phyloP scores from a whole-genome alignment of 2,329 filamentous ascomycete species.

The Nannizziopsis barbatae region DNA sequence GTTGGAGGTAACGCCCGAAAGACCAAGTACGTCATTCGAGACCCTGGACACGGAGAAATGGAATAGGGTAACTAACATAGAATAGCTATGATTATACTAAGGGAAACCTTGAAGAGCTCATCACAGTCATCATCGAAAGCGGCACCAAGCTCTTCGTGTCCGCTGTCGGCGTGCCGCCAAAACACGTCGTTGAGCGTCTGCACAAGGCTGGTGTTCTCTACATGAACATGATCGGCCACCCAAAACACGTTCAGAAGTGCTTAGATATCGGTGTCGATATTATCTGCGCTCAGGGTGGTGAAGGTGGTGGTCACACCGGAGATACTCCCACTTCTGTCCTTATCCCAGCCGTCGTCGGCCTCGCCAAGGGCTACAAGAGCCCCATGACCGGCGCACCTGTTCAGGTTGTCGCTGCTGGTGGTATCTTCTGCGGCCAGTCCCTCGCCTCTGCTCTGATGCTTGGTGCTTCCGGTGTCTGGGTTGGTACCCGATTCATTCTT shows the following conservation, averaged over 20 bases:
- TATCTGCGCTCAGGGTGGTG: slow-evolving; percentile 96
- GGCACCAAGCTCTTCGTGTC: slow-evolving; percentile 91
- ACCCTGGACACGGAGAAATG: neutral
- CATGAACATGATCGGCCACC: slow-evolving; percentile 99
- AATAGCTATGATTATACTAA: slow-evolving; percentile 97
- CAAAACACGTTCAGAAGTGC: slow-evolving; percentile 97
- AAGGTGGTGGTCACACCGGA: slow-evolving; percentile 93
- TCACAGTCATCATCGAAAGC: slow-evolving; percentile 86
- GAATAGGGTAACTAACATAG: slow-evolving; percentile 10
- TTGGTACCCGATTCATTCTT: slow-evolving; percentile 91
- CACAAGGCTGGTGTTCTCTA: slow-evolving; percentile 81
- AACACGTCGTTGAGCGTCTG: slow-evolving; percentile 75
- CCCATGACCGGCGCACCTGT: slow-evolving; percentile 79
- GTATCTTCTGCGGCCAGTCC: slow-evolving; percentile 84
- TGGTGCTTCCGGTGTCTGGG: slow-evolving; percentile 86
- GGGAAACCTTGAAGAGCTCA: slow-evolving; percentile 84
- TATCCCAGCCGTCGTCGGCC: slow-evolving; percentile 80
- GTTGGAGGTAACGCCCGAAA: slow-evolving; percentile 89
- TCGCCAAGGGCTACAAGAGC: slow-evolving; percentile 68
- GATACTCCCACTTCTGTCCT: slow-evolving; percentile 85
- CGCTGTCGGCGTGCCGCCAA: slow-evolving; percentile 86
- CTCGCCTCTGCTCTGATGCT: slow-evolving; percentile 86
- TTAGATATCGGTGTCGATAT: slow-evolving; percentile 85
- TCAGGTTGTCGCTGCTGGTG: slow-evolving; percentile 85
- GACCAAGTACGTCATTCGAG: slow-evolving; percentile 55